Conservation (phyloP, 1,284 basidiomycete species). For the Bjerkandera adusta region DNA sequence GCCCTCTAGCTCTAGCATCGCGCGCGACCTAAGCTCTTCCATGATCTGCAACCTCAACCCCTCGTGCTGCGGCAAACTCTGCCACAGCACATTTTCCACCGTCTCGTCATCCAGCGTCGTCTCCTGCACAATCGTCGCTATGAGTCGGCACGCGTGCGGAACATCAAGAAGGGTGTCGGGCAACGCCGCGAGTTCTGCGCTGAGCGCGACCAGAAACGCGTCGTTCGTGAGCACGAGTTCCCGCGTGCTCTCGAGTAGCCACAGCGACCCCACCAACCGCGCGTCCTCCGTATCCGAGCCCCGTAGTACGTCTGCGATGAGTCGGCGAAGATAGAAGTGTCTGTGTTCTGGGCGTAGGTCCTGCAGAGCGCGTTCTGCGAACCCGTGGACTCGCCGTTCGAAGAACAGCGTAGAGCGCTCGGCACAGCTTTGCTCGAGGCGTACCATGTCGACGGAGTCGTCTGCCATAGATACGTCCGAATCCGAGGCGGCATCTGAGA, state of each 20-base stretch:
- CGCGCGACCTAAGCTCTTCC: slow-evolving; percentile 13
- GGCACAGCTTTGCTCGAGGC: background rate
- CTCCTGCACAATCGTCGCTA: slow-evolving; percentile 23
- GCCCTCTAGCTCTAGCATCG: too few relatives aligned
- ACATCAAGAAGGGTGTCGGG: slow-evolving; percentile 26
- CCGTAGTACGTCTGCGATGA: slow-evolving; percentile 18
- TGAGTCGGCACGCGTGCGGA: slow-evolving; percentile 20
- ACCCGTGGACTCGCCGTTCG: background rate
- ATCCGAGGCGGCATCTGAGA: slow-evolving; percentile 7
- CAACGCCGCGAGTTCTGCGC: slow-evolving; percentile 16
- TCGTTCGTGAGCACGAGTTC: slow-evolving; percentile 8
- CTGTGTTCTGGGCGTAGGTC: slow-evolving; percentile 14
- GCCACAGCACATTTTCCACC: slow-evolving; percentile 20
- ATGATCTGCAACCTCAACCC: slow-evolving; percentile 17
- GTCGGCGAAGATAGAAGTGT: slow-evolving; percentile 13
- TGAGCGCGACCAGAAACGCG: slow-evolving; percentile 14
- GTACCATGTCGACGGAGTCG: slow-evolving; percentile 5
- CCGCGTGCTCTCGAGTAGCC: slow-evolving; percentile 11
- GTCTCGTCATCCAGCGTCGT: slow-evolving; percentile 11
- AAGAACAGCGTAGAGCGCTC: slow-evolving; percentile 5
- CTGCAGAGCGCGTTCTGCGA: slow-evolving; percentile 11
- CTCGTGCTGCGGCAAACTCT: slow-evolving; percentile 14
- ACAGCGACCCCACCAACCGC: slow-evolving; percentile 19
- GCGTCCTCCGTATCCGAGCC: slow-evolving; percentile 19
- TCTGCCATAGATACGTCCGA: slow-evolving; percentile 7